Base-by-base conservation (phyloP, 106 monocot species). In the Dendrobium huoshanense region DNA sequence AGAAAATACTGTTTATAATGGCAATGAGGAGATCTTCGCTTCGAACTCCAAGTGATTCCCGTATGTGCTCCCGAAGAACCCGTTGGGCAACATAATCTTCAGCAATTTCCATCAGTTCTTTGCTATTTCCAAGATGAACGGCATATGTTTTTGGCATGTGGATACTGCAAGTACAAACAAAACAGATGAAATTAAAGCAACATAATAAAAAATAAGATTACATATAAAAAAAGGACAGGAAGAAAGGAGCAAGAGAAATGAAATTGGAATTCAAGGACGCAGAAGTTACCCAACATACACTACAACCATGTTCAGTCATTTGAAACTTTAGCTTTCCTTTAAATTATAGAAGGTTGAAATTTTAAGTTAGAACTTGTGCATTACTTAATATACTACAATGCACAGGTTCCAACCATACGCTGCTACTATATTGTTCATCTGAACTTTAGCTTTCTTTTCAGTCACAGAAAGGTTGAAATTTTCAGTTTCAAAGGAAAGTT, bases 91-190 rank as follows among this genome's bases (percentile, higher is more conserved):
- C 80, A 87, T 64, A 83, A 86, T 90, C 89, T 87, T 98, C 92
- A 83, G 94, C 98, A 83, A 95, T 88, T 80, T 92, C 91, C 91
- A 93, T 95, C 22, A 98, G 77, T 70, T 95, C 92, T 84, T 91
- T 92, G 83, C 98, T 98, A 84, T 98, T 98, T 68, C 98, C 94
- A 68, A 98, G 89, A 77, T 98, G 98, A 84, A 95, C 98, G 77
- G 92, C 98, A 89, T 88, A 92, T 17, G 92, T 98, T 19, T 88
- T 65, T 56, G 98, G 98, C 98, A 98, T 98, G 72, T 82, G 83
- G 86, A 98, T 95, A 73, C 97, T 96, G 77, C 72, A 90, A 56
- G 51, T 15, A 51, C 13, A 51, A 72, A 10, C 5, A n/a, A 37
- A 78, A 45, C 44, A 80, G 25, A 65, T 24, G 25, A 65, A 65